Evolutionary conservation across 2,329 filamentous ascomycete species (phyloP).

Genomic region (Aspergillus sp.): DNA sequence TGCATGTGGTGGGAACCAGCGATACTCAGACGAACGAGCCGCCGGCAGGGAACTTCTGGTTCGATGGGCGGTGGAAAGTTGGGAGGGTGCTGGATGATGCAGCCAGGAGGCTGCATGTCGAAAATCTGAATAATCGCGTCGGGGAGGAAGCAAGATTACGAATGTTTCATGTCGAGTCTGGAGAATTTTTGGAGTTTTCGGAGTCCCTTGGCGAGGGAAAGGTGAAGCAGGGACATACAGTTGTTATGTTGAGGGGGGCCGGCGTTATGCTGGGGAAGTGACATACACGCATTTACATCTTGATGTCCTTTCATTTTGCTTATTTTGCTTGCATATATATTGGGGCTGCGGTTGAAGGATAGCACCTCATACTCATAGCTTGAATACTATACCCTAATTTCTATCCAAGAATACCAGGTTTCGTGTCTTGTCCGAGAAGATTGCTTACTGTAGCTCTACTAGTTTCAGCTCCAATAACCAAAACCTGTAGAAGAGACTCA

Average conservation of each 20-base stretch:
- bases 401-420: no score
- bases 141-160: slow-evolving; percentile 63
- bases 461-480: no score
- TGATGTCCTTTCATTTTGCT: neutral
- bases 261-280: slow-evolving; percentile 66
- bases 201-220: slow-evolving; percentile 67
- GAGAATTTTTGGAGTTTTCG: slow-evolving; percentile 73
- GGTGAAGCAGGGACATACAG: slow-evolving; percentile 74
- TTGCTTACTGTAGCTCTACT: no score
- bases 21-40: slow-evolving; percentile 77
- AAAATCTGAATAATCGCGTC: slow-evolving; percentile 40
- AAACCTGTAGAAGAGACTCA: no score
- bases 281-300: slow-evolving; percentile 6
- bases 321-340: neutral
- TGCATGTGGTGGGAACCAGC: slow-evolving; percentile 83
- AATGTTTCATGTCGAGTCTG: slow-evolving; percentile 89
- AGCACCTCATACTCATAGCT: no score
- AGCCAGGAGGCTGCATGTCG: slow-evolving; percentile 34
- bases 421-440: no score
- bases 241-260: slow-evolving; percentile 79
- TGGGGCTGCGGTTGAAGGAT: no score
- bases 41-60: slow-evolving; percentile 74
- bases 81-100: slow-evolving; percentile 52
- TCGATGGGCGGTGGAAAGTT: slow-evolving; percentile 78
- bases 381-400: no score